phyloP scores from a whole-genome alignment of 352 stramenopile genomes.

The Phytopythium oedochilum region DNA sequence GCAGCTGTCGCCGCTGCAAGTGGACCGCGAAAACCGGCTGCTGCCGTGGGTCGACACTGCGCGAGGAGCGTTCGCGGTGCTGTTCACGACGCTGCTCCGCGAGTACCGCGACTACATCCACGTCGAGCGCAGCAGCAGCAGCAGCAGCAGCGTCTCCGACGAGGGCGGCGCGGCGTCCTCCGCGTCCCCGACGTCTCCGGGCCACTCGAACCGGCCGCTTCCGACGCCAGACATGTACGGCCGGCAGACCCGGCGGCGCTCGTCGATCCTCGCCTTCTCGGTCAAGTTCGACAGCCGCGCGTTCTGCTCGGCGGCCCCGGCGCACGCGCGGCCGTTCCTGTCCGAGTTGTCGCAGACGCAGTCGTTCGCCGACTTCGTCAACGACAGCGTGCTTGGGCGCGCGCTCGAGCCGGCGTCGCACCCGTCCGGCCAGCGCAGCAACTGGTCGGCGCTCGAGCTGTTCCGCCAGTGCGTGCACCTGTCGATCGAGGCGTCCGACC shows the following conservation, averaged over 20 bases:
- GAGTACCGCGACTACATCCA: slow-evolving; percentile 48
- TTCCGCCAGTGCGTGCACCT: slow-evolving; percentile 67
- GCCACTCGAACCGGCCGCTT: slow-evolving; percentile 6
- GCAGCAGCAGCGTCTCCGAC: not conserved
- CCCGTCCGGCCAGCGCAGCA: slow-evolving; percentile 6
- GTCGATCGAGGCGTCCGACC: slow-evolving; percentile 29
- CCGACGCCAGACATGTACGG: slow-evolving; percentile 23
- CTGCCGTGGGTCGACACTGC: slow-evolving; percentile 58
- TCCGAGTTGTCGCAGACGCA: slow-evolving; percentile 57
- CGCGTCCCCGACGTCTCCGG: not conserved
- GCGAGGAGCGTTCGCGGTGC: slow-evolving; percentile 48
- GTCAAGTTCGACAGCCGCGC: slow-evolving; percentile 48
- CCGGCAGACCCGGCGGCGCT: slow-evolving; percentile 21
- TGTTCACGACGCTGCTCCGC: slow-evolving; percentile 64
- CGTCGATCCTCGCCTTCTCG: slow-evolving; percentile 38
- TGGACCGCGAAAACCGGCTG: slow-evolving; percentile 33
- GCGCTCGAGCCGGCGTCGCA: slow-evolving; percentile 9
- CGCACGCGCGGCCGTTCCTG: slow-evolving; percentile 24
- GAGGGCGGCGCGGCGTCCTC: not conserved
- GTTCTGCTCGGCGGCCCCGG: slow-evolving; percentile 26
- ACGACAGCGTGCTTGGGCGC: slow-evolving; percentile 48
- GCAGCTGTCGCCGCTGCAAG: slow-evolving; percentile 42
- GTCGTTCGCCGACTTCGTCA: slow-evolving; percentile 56
- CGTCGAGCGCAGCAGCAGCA: slow-evolving; percentile 21
- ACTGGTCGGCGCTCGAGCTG: slow-evolving; percentile 32